Percentiles rank a stretch among this genome's conserved stretches.
Evolutionary conservation across 768 basidiomycete species (phyloP).

Genomic region (Cystobasidium tubakii): DNA sequence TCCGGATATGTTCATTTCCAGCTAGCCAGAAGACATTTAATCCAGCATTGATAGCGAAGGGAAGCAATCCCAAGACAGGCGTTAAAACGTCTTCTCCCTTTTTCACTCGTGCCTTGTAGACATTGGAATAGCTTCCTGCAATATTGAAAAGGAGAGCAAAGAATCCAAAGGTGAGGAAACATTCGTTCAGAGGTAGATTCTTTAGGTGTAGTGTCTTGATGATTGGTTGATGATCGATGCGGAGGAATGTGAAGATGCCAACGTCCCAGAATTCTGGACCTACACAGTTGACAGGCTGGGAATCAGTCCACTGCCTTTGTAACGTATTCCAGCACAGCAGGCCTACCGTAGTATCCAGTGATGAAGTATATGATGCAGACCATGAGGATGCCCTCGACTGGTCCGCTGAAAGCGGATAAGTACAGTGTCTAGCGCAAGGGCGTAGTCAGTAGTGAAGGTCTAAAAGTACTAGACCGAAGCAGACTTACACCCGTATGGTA

Average conservation of each 20-base stretch:
- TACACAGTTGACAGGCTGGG: slow-evolving; percentile 47
- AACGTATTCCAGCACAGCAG: not conserved
- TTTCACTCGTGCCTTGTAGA: slow-evolving; percentile 58
- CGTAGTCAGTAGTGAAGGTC: too few relatives aligned
- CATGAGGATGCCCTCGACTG: slow-evolving; percentile 90
- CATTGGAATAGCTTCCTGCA: slow-evolving; percentile 65
- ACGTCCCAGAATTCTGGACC: slow-evolving; percentile 78
- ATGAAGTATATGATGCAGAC: slow-evolving; percentile 70
- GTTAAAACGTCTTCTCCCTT: slow-evolving; percentile 50
- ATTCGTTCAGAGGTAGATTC: slow-evolving; percentile 70
- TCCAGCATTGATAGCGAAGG: slow-evolving; percentile 66
- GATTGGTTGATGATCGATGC: slow-evolving; percentile 55
- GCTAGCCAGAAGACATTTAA: slow-evolving; percentile 79
- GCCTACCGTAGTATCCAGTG: slow-evolving; percentile 67
- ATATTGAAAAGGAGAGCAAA: slow-evolving; percentile 75
- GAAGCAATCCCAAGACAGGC: slow-evolving; percentile 70
- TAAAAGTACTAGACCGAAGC: too few relatives aligned
- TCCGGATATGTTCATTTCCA: slow-evolving; percentile 58
- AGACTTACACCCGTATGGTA: slow-evolving; percentile 68
- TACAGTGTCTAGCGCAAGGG: slow-evolving; percentile 74
- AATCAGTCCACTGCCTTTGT: too few relatives aligned
- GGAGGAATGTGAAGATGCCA: slow-evolving; percentile 57
- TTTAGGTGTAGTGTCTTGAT: slow-evolving; percentile 58
- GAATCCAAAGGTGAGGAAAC: slow-evolving; percentile 75
- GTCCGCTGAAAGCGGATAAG: slow-evolving; percentile 88